Base-by-base conservation (phyloP, 306 rosid species). In the Malus orientalis region DNA sequence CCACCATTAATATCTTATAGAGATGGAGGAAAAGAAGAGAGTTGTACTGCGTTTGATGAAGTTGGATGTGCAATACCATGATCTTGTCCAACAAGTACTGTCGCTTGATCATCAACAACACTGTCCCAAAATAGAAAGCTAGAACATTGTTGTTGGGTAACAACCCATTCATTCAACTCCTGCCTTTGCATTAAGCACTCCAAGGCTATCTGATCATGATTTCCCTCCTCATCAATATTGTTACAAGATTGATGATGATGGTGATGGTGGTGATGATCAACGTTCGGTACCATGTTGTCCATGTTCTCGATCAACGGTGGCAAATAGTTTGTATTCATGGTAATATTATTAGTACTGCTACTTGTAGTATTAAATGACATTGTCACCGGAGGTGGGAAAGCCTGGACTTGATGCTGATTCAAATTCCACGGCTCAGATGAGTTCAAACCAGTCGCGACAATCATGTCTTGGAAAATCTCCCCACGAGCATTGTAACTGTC, bases 71-170 rank as follows among this genome's bases (percentile, higher is more conserved):
- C 78, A 32, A 81, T 69, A 63, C 61, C 74, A 42, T 79, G 65
- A 57, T 74, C 83, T 76, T 86, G 90, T 66, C 79, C 96, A 65
- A 85, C 87, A 54, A 82, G 36, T 5, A 61, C 79, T 66, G 47
- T 25, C 15, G 73, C 79, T 32, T 73, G 55, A 51, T 51, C 79
- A 11, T 80, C 87, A 67, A 88, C 97, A 51, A 87, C 90, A 76
- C 61, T 85, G 70, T 95, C 98, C 98, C 98, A 95, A 69, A 92
- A 95, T 33, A 92, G 90, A 84, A 89, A 92, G 75, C 76, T 92
- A 11, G 97, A 76, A 75, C 91, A 86, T 2, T 92, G 91, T 71
- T 88, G 96, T 53, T 94, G 95, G 16, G 84, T 73, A 60, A 81
- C 93, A 67, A 87, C 92, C 96, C 96, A 92, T 38, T 90, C 89